Conservation (phyloP, 768 basidiomycete genomes). For the Gautieria morchelliformis region DNA sequence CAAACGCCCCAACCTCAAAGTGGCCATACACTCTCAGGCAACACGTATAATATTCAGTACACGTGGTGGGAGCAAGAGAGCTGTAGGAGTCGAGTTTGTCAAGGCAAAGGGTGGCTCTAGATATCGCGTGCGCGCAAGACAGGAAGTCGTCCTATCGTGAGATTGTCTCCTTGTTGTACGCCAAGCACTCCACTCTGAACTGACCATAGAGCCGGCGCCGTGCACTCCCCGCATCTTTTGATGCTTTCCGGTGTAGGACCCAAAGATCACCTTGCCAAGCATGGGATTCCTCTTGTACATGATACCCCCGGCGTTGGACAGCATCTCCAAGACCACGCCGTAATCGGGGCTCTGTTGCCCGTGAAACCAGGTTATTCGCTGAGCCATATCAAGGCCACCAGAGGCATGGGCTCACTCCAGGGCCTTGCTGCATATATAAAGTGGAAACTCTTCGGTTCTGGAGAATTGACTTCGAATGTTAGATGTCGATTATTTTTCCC, state of each 20-base stretch:
- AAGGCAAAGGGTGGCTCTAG: constrained; percentile 24
- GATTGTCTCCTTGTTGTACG: not conserved
- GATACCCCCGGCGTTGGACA: constrained; percentile 17
- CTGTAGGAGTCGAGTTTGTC: constrained; percentile 54
- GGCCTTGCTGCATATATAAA: not conserved
- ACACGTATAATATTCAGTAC: constrained; percentile 48
- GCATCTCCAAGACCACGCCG: constrained; percentile 15
- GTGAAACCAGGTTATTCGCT: constrained; percentile 16
- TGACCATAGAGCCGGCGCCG: constrained; percentile 41
- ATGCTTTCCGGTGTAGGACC: constrained; percentile 44
- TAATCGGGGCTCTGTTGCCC: constrained; percentile 1
- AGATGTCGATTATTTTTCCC: not conserved
- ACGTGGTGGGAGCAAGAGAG: constrained; percentile 25
- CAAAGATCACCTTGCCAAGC: constrained; percentile 8
- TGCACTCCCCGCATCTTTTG: constrained; percentile 59
- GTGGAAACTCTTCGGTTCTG: constrained; percentile 5
- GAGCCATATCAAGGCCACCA: not conserved
- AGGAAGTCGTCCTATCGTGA: constrained; percentile 55
- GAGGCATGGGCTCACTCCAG: not conserved
- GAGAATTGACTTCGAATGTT: constrained; percentile 7
- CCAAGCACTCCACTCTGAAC: not conserved
- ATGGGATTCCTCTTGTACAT: constrained; percentile 14
- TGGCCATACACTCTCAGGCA: constrained; percentile 46
- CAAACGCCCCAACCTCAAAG: constrained; percentile 52
- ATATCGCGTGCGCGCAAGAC: constrained; percentile 40